phyloP scores from a whole-genome alignment of 768 basidiomycete genomes.

The Rhodotorula paludigena region DNA sequence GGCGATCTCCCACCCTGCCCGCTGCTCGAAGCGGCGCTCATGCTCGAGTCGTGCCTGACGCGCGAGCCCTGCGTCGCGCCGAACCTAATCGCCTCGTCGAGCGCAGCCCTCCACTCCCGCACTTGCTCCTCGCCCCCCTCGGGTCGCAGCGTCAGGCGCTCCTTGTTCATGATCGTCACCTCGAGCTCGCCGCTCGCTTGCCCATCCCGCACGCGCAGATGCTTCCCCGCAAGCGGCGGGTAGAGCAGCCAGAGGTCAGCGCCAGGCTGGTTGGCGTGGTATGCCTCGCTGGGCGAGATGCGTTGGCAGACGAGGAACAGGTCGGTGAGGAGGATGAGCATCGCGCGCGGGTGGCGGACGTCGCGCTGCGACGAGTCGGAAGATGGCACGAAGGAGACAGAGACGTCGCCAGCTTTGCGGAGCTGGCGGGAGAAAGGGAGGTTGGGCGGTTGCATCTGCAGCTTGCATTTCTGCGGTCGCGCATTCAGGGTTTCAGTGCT shows the following conservation, averaged over 20 bases:
- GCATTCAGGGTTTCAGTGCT: not conserved
- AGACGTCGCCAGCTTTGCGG: slow-evolving; percentile 64
- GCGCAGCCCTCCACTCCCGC: slow-evolving; percentile 62
- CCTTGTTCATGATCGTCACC: slow-evolving; percentile 81
- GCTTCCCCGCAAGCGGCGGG: slow-evolving; percentile 91
- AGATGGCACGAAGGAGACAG: slow-evolving; percentile 70
- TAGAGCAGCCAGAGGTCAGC: slow-evolving; percentile 84
- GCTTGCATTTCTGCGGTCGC: slow-evolving; percentile 64
- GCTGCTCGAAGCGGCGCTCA: slow-evolving; percentile 12
- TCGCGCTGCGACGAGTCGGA: slow-evolving; percentile 55
- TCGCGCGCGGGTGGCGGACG: slow-evolving; percentile 69
- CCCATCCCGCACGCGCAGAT: slow-evolving; percentile 60
- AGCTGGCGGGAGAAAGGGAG: slow-evolving; percentile 74
- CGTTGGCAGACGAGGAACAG: slow-evolving; percentile 84
- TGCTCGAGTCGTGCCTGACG: not conserved
- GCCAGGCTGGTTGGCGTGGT: slow-evolving; percentile 43
- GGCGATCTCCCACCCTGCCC: slow-evolving; percentile 8
- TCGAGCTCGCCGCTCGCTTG: slow-evolving; percentile 60
- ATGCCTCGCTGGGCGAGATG: slow-evolving; percentile 63
- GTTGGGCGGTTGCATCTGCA: slow-evolving; percentile 79
- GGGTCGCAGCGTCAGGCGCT: slow-evolving; percentile 64
- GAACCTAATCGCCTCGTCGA: slow-evolving; percentile 79
- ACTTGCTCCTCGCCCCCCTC: slow-evolving; percentile 54
- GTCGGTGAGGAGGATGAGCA: slow-evolving; percentile 85
- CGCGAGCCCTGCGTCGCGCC: slow-evolving; percentile 58